These are phyloP conservation scores for Pleomassaria siparia DNA, from an alignment of 2,329 filamentous ascomycete genomes.

Conservation along the genomic window DNA sequence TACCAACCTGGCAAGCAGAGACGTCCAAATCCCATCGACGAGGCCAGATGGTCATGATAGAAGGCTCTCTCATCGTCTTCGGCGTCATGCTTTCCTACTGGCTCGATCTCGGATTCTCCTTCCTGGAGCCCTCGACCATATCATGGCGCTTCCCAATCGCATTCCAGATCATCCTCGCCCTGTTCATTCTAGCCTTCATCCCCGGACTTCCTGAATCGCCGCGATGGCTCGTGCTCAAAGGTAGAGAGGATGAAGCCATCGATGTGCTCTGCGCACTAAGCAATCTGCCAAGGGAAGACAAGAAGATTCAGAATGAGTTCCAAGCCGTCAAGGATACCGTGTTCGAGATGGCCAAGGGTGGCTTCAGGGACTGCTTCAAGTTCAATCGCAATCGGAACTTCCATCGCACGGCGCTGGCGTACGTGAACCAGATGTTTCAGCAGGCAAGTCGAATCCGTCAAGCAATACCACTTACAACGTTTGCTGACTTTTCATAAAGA, in stretches of 20 bases:
- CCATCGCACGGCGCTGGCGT: constrained; percentile 47
- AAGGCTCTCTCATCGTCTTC: constrained; percentile 49
- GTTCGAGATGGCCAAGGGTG: constrained; percentile 46
- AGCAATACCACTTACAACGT: too few species aligned
- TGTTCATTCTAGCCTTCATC: constrained; percentile 54
- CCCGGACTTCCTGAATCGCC: constrained; percentile 47
- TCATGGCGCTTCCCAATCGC: constrained; percentile 56
- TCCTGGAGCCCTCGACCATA: constrained; percentile 47
- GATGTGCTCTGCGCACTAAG: constrained; percentile 39
- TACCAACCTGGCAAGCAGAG: constrained; percentile 52
- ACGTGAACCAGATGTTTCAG: constrained; percentile 50
- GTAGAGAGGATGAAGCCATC: constrained; percentile 48
- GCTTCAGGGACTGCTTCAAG: constrained; percentile 61
- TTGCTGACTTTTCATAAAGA: constrained; percentile 49
- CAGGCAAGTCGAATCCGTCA: constrained; percentile 41
- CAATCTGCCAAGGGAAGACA: constrained; percentile 42
- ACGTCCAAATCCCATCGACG: constrained; percentile 50
- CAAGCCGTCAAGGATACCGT: constrained; percentile 42
- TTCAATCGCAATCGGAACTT: constrained; percentile 52
- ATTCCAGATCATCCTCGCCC: constrained; percentile 59
- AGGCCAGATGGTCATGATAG: constrained; percentile 52
- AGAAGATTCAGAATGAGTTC: constrained; percentile 40
- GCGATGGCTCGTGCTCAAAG: constrained; percentile 57
- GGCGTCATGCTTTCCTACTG: constrained; percentile 48
- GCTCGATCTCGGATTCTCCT: constrained; percentile 51